phyloP scores from a whole-genome alignment of 2,329 filamentous ascomycete species.

The Aspergillus ruber region DNA sequence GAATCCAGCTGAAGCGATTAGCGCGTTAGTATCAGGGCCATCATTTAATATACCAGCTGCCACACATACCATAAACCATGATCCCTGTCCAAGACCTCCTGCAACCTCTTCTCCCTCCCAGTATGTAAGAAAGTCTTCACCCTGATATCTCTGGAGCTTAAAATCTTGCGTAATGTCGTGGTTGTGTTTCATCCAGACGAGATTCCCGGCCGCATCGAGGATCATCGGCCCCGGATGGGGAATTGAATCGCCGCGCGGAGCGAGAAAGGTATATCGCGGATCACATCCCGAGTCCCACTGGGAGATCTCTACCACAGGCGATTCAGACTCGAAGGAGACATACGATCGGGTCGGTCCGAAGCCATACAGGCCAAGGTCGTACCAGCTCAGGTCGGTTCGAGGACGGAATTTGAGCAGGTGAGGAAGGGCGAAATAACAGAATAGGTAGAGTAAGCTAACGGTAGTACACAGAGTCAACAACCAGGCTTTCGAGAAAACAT shows the following conservation, averaged over 20 bases:
- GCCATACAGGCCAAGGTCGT: slow-evolving; percentile 25
- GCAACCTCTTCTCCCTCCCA: slow-evolving; percentile 19
- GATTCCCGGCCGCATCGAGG: slow-evolving; percentile 18
- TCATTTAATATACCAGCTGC: not conserved
- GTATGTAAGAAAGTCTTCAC: slow-evolving; percentile 18
- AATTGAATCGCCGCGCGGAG: slow-evolving; percentile 26
- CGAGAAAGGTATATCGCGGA: slow-evolving; percentile 23
- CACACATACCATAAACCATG: slow-evolving; percentile 21
- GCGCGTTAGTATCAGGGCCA: not conserved
- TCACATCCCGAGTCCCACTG: slow-evolving; percentile 22
- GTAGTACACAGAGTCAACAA: not conserved
- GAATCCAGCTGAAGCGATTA: slow-evolving; percentile 17
- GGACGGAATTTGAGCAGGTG: slow-evolving; percentile 13
- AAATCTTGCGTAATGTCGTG: slow-evolving; percentile 21
- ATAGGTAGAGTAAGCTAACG: slow-evolving; percentile 10
- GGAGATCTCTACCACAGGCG: slow-evolving; percentile 20
- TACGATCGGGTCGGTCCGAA: slow-evolving; percentile 24
- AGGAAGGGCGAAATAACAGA: slow-evolving; percentile 12
- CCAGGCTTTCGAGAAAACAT: not conserved
- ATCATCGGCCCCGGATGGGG: slow-evolving; percentile 21
- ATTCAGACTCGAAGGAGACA: slow-evolving; percentile 23
- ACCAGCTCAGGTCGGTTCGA: slow-evolving; percentile 15
- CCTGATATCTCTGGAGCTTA: slow-evolving; percentile 18
- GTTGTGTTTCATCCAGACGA: slow-evolving; percentile 22
- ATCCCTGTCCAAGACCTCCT: slow-evolving; percentile 12